Base-by-base conservation (phyloP, 2,329 filamentous ascomycete species). In the Clarireedia homoeocarpa region DNA sequence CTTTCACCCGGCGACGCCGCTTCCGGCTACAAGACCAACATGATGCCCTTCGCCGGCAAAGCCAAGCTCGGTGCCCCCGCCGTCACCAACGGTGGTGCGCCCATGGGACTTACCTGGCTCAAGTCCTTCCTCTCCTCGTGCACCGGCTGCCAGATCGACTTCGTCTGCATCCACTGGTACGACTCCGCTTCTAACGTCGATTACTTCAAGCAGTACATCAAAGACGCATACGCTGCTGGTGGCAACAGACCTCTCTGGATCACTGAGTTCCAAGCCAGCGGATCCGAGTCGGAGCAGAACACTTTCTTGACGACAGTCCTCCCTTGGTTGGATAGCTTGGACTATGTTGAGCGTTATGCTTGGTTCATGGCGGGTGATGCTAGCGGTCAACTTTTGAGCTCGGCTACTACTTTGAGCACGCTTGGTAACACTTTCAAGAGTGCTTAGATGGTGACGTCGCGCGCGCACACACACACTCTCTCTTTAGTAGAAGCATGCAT, bases 151-250 rank as follows among this genome's bases (percentile, higher is more conserved):
- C 66, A 65, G 14, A 72, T 77, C 48, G 73, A 77, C 63, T 75
- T 73, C 61, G 57, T 76, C 53, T 69, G 71, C 55, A 67, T 77
- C 34, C 75, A 78, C 62, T 77, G 75, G 74, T 77, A 78, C 59
- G 72, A 73, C 53, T 51, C 48, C 2, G 59, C 64, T 14, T 66
- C 66, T 38, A 69, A 72, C 59, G 60, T 66, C 12, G 62, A 62
- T 3, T 73, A 74, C 66, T 74, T 77, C 68, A 71, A 76, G 68
- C 56, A 64, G 48, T 73, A 76, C 61, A 62, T 77, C 30, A 53
- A 67, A 20, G 61, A 70, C 14, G 71, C 73, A 17, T 69, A 69
- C 49, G 56, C 56, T 6, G 64, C 72, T 20, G 66, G 63, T 36
- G 62, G 55, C 9, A 53, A 51, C 17, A 47, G 48, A n/a, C 65